Evolutionary conservation across 1,139 yeast species (phyloP).

Genomic region (Candida glucosophila): DNA sequence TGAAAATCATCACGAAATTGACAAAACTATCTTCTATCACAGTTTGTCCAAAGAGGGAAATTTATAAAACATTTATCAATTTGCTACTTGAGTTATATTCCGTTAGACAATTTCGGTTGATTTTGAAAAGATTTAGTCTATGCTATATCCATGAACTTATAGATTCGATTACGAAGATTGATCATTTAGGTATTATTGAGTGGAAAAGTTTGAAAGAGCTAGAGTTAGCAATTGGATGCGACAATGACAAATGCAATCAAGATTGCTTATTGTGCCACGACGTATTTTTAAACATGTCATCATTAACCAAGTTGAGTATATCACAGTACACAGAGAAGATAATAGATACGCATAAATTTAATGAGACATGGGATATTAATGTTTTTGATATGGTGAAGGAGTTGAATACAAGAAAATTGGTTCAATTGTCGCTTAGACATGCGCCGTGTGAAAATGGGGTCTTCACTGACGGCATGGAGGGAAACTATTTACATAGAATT

Average conservation of each 20-base stretch:
- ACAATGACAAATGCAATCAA: constrained; percentile 33
- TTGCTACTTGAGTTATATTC: constrained; percentile 4
- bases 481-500: constrained; percentile 55
- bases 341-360: constrained; percentile 33
- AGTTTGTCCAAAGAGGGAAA: too few species aligned
- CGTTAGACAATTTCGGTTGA: constrained; percentile 2
- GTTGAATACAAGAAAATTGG: constrained; percentile 15
- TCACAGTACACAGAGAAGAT: constrained; percentile 22
- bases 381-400: constrained; percentile 35
- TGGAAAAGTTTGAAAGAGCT: constrained; percentile 14
- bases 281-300: constrained; percentile 13
- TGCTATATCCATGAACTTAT: constrained; percentile 4
- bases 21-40: too few species aligned
- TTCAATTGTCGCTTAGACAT: constrained; percentile 40
- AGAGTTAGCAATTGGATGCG: constrained; percentile 18
- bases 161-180: too few species aligned
- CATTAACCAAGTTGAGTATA: constrained; percentile 26
- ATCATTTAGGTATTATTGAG: constrained; percentile 7
- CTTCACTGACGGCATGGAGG: constrained; percentile 55
- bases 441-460: constrained; percentile 31
- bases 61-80: too few species aligned
- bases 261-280: constrained; percentile 35
- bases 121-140: constrained; percentile 2
- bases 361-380: constrained; percentile 50
- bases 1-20: too few species aligned